Percentiles rank a stretch among this genome's conserved stretches.
Conservation (phyloP, 345 rosid genomes). For the Schrenkiella parvula region DNA sequence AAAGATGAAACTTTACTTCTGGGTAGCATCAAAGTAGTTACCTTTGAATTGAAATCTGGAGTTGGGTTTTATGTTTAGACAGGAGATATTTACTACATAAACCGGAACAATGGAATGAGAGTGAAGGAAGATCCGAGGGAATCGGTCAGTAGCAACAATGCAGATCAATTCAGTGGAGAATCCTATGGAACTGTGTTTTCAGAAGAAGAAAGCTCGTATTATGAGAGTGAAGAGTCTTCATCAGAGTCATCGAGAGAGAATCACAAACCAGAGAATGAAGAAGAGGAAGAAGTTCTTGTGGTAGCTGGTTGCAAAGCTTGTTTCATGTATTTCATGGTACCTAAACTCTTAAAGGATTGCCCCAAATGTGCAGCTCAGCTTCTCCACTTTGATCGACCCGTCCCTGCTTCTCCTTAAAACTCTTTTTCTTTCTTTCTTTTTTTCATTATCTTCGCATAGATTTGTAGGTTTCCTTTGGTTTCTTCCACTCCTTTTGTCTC, state of each 20-base stretch:
- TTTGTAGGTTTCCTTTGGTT: background rate
- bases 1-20: background rate
- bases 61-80: conserved; percentile 39
- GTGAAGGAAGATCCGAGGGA: conserved; percentile 63
- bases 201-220: conserved; percentile 54
- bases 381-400: conserved; percentile 71
- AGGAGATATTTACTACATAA: conserved; percentile 80
- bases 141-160: background rate
- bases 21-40: background rate
- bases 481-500: background rate
- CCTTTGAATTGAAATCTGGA: background rate
- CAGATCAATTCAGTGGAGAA: conserved; percentile 26
- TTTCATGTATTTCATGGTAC: conserved; percentile 89
- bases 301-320: conserved; percentile 97
- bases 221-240: conserved; percentile 68
- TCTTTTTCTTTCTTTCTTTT: background rate
- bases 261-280: conserved; percentile 14
- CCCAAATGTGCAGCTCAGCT: conserved; percentile 80
- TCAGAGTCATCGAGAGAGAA: conserved; percentile 46
- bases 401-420: conserved; percentile 41
- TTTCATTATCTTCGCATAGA: background rate
- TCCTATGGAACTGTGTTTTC: conserved; percentile 40
- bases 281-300: conserved; percentile 55
- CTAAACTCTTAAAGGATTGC: conserved; percentile 71
- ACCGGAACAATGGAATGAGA: conserved; percentile 71